Percentiles rank a stretch among this genome's conserved stretches.
Evolutionary conservation across 495 filamentous ascomycete genomes (phyloP).

Genomic region (Neurospora africana): DNA sequence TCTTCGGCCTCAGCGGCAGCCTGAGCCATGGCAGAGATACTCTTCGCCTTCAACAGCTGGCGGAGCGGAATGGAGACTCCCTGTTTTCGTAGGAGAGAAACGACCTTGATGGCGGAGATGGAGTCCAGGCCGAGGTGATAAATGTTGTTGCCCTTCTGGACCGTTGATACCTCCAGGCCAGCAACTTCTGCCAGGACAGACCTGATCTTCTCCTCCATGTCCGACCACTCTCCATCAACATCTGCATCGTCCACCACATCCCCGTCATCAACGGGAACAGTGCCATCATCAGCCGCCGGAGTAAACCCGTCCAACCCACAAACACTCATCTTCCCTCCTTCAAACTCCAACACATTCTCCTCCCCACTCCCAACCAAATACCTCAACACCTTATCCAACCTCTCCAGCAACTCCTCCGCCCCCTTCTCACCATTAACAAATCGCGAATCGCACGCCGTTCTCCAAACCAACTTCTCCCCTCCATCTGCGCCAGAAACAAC

Average conservation of each 20-base stretch:
- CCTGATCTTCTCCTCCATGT: constrained; percentile 43
- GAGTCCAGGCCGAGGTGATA: constrained; percentile 86
- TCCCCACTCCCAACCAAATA: neutral
- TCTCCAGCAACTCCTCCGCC: neutral
- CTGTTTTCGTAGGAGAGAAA: constrained; percentile 50
- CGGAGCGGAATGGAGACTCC: constrained; percentile 50
- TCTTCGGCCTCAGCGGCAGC: neutral
- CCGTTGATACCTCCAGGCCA: constrained; percentile 45
- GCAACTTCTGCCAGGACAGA: constrained; percentile 55
- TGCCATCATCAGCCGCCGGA: neutral
- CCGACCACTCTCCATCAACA: constrained; percentile 25
- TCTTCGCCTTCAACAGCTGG: constrained; percentile 55
- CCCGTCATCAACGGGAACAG: neutral
- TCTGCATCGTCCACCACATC: neutral
- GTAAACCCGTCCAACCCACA: neutral
- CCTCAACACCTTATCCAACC: neutral
- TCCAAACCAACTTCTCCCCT: constrained; percentile 47
- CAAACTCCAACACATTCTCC: neutral
- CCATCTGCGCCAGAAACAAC: constrained; percentile 13
- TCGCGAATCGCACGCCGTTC: constrained; percentile 53
- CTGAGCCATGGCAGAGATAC: constrained; percentile 44
- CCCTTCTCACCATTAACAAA: constrained; percentile 25
- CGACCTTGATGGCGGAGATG: constrained; percentile 71
- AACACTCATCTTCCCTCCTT: neutral
- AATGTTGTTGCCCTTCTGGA: constrained; percentile 55